Evolutionary conservation across 345 rosid genomes (phyloP), one percentile per base, ranked within the genome.

Genomic region (Combretum micranthum): DNA sequence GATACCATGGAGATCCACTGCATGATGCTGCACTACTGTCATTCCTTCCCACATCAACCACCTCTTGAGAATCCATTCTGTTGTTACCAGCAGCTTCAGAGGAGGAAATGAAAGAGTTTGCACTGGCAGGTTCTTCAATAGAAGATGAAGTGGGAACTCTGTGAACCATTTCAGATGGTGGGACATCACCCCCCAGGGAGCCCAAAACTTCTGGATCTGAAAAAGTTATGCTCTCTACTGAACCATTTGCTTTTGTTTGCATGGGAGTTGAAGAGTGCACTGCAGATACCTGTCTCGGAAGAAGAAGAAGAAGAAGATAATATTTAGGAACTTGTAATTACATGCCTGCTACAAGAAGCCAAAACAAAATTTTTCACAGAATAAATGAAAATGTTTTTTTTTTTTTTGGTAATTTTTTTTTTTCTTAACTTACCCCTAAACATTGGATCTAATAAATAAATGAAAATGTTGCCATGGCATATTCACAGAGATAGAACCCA

Each of bases 1-100:
- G 85, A 71, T 94, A 94, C 99, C 97, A 85, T 22, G 96, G 96
- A 25, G 92, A 90, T 63, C 78, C 88, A 39, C 86, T 75, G 75
- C 67, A 67, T 63, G 96, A 83, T 61, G 74, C 80, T 64, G 71
- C 77, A 70, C 70, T 61, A 5, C 79, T 80, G 47, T 74, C 82
- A 80, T 69, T 66, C 63, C 81, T 80, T 54, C 56, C 69, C 64
- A 62, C 86, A 64, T 69, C 77, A 60, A 61, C 70, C 57, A 50
- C 58, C 70, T 45, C 59, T 54, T 57, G 61, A 70, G 75, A 68
- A 44, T 64, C 48, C 64, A 50, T 20, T 17, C 44, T 50, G 12
- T 65, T 61, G 52, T 64, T 64, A 26, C 68, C 59, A 49, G 76
- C 57, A 72, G 68, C 76, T 44, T 43, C 45, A 32, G 68, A 64